These are phyloP conservation scores for Diaporthe capsici DNA, from an alignment of 2,329 filamentous ascomycete genomes.

Conservation along the genomic window DNA sequence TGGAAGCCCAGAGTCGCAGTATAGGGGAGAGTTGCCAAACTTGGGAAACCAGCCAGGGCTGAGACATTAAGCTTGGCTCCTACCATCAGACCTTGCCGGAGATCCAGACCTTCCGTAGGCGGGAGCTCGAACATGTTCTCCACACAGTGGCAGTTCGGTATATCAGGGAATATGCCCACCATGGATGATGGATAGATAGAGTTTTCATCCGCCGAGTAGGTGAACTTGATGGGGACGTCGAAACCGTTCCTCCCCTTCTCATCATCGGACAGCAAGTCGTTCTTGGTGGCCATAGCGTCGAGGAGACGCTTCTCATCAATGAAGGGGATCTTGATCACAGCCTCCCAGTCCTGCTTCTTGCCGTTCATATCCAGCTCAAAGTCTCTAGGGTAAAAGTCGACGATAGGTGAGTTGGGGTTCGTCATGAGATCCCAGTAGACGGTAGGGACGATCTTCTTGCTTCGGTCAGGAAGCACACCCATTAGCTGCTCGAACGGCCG, in stretches of 20 bases:
- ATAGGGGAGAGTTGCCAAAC: conserved; percentile 87
- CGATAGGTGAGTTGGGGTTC: conserved; percentile 88
- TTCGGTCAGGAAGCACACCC: conserved; percentile 97
- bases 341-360: conserved; percentile 99
- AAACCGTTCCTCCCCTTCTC: conserved; percentile 91
- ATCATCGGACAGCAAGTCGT: conserved; percentile 80
- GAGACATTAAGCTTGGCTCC: conserved; percentile 85
- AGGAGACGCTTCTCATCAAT: conserved; percentile 93
- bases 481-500: conserved; percentile 96
- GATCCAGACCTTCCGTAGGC: conserved; percentile 89
- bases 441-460: conserved; percentile 92
- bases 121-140: conserved; percentile 98
- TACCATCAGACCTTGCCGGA: conserved; percentile 85
- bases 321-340: conserved; percentile 98
- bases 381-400: conserved; percentile 97
- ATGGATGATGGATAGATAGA: conserved; percentile 91
- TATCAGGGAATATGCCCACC: conserved; percentile 89
- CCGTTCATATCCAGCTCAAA: conserved; percentile 99
- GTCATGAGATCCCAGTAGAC: conserved; percentile 96
- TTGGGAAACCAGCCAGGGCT: conserved; percentile 95
- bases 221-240: conserved; percentile 93
- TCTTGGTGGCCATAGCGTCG: conserved; percentile 87
- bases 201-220: conserved; percentile 82
- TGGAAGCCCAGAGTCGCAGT: conserved; percentile 87
- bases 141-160: conserved; percentile 88